Conservation (phyloP, 768 basidiomycete species). For the Amanita subjunquillea region DNA sequence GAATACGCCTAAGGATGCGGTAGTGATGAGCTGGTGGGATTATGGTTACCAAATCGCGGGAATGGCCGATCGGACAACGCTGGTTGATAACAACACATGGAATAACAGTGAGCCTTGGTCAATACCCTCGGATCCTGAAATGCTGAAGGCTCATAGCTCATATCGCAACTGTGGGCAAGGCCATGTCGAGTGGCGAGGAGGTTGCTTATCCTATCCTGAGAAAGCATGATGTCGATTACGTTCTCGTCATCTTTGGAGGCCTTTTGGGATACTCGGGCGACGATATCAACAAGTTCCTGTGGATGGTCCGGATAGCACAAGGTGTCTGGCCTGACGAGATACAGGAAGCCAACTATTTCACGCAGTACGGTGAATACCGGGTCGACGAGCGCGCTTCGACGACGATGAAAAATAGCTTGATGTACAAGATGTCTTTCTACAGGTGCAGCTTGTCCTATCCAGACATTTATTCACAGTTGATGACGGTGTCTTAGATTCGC, state of each 20-base stretch:
- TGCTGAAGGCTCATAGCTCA: conserved; percentile 48
- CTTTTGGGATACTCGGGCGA: conserved; percentile 96
- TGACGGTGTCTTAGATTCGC: conserved; percentile 45
- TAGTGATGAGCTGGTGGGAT: conserved; percentile 99
- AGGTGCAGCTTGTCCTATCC: conserved; percentile 31
- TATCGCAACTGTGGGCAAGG: conserved; percentile 98
- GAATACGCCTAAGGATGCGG: conserved; percentile 86
- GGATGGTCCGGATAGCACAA: conserved; percentile 95
- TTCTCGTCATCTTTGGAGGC: conserved; percentile 95
- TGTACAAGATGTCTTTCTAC: conserved; percentile 99
- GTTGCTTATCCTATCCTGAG: conserved; percentile 94
- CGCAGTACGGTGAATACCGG: conserved; percentile 83
- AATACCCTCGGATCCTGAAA: neutral
- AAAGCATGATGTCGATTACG: conserved; percentile 96
- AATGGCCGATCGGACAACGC: conserved; percentile 92
- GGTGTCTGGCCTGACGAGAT: conserved; percentile 99
- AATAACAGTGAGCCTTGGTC: conserved; percentile 75
- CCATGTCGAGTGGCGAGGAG: conserved; percentile 92
- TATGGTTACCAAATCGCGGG: conserved; percentile 99
- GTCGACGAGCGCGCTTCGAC: conserved; percentile 78
- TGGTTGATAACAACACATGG: conserved; percentile 99
- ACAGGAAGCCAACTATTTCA: conserved; percentile 93
- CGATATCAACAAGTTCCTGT: conserved; percentile 99
- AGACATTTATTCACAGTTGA: neutral
- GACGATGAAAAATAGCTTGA: conserved; percentile 90